Base-by-base conservation (phyloP, 306 rosid genomes). In the Crotalaria pallida region DNA sequence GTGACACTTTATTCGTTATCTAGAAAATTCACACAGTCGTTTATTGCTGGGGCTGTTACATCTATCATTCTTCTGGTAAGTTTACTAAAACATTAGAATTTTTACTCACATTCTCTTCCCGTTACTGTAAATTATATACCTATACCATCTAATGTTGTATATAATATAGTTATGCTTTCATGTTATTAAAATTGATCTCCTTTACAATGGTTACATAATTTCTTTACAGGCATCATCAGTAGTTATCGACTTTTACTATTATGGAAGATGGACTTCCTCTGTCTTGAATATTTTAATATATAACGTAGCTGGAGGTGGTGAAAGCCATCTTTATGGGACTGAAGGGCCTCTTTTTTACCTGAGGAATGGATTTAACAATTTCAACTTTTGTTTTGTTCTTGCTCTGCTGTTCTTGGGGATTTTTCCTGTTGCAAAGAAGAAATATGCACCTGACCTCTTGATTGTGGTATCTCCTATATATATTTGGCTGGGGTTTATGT, bases 331-430 rank as follows among this genome's bases (percentile, higher is more conserved):
- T 79, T 91, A 91, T 76, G 99, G 99, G 64, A 91, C 91, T 23
- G 99, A 91, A 81, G 99, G 90, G 38, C 82, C 91, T 16, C 79
- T 81, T 13, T 95, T 48, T 86, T 95, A 95, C 85, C 78, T 95
- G 57, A 88, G 85, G 86, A 95, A 95, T 48, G 99, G 91, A 79
- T 95, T 95, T 79, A 95, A 95, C 88, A 95, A 91, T 79, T 95
- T 91, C 73, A 95, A 95, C 72, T 73, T 89, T 50, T 83, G 90
- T 76, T 95, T 95, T 40, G 40, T 95, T 71, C 96, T 95, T 47
- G 96, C 99, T 53, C 76, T 95, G 77, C 77, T 95, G 59, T 91
- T 95, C 83, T 76, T 87, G 85, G 95, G 66, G 71, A 34, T 87
- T 61, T 75, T 89, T 44, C 96, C 89, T 1, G 84, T 95, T 59